phyloP scores from a whole-genome alignment of 1,139 yeast species.

The Nematodospora anomalae region DNA sequence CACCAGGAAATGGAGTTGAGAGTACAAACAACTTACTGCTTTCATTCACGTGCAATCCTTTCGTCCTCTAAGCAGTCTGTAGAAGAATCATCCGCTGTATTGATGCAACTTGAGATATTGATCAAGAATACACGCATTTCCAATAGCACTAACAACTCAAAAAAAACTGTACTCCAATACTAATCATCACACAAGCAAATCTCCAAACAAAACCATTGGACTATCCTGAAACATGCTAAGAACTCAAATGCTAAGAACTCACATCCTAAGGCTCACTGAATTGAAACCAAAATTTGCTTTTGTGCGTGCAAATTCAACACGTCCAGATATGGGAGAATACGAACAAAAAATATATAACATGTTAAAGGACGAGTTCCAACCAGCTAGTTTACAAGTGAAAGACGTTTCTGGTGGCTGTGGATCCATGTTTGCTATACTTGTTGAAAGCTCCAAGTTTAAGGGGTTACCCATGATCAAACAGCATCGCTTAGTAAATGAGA shows the following conservation, averaged over 20 bases:
- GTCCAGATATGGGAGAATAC: conserved; percentile 51
- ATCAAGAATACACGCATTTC: too few species aligned
- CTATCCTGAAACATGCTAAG: not conserved
- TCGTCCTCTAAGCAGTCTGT: too few species aligned
- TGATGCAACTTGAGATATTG: too few species aligned
- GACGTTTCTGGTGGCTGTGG: conserved; percentile 97
- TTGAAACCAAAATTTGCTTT: too few species aligned
- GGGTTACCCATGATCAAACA: conserved; percentile 86
- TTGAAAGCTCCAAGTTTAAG: conserved; percentile 72
- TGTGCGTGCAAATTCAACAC: conserved; percentile 1
- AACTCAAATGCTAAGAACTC: not conserved
- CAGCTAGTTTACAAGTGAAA: conserved; percentile 60
- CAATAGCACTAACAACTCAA: too few species aligned
- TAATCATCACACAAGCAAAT: too few species aligned
- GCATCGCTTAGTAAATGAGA: conserved; percentile 82
- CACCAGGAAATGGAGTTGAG: too few species aligned
- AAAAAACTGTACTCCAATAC: too few species aligned
- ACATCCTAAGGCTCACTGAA: too few species aligned
- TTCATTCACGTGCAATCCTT: too few species aligned
- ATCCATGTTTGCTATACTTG: conserved; percentile 88
- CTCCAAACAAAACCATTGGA: not conserved
- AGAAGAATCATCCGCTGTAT: too few species aligned
- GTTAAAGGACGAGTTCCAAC: conserved; percentile 54
- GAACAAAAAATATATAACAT: conserved; percentile 65
- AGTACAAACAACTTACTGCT: too few species aligned